phyloP scores from a whole-genome alignment of 2,329 filamentous ascomycete genomes.

The Elsinoe fawcettii region DNA sequence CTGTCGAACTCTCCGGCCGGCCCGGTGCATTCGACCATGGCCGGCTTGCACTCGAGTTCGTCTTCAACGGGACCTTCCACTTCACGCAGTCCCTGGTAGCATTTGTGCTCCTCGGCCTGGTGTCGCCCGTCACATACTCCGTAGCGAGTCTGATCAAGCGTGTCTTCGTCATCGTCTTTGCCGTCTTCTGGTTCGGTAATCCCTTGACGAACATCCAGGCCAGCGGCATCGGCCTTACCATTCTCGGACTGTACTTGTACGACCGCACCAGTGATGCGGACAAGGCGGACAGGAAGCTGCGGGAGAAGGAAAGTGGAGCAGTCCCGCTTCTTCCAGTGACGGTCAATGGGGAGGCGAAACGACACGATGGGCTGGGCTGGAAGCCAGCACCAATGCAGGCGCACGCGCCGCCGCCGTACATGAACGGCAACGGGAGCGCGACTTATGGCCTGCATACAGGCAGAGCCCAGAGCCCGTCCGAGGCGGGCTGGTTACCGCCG shows the following conservation, averaged over 20 bases:
- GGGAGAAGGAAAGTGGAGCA: slow-evolving; percentile 51
- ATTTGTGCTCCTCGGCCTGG: slow-evolving; percentile 83
- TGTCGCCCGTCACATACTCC: slow-evolving; percentile 94
- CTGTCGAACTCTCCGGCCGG: slow-evolving; percentile 66
- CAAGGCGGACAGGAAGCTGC: slow-evolving; percentile 74
- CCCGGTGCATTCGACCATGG: slow-evolving; percentile 63
- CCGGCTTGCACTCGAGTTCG: slow-evolving; percentile 65
- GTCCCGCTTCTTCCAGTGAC: slow-evolving; percentile 60
- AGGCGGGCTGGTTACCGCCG: slow-evolving; percentile 57
- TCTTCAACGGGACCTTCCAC: slow-evolving; percentile 96
- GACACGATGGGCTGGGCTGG: slow-evolving; percentile 27
- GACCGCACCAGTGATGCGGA: slow-evolving; percentile 84
- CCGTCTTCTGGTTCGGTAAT: slow-evolving; percentile 93
- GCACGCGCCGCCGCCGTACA: background rate
- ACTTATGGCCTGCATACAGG: background rate
- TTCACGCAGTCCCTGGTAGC: slow-evolving; percentile 95
- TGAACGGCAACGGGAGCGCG: slow-evolving; percentile 25
- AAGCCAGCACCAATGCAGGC: background rate
- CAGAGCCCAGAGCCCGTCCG: slow-evolving; percentile 16
- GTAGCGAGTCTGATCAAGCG: slow-evolving; percentile 94
- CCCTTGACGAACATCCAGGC: slow-evolving; percentile 76
- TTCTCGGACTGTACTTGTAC: slow-evolving; percentile 88
- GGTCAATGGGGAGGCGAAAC: slow-evolving; percentile 31
- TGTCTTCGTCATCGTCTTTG: slow-evolving; percentile 91
- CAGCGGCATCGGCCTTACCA: slow-evolving; percentile 79